A percentile compares a stretch with the other conserved stretches of the same genome.
Conservation (phyloP, 1,284 basidiomycete species). For the Boletus austroedulis region DNA sequence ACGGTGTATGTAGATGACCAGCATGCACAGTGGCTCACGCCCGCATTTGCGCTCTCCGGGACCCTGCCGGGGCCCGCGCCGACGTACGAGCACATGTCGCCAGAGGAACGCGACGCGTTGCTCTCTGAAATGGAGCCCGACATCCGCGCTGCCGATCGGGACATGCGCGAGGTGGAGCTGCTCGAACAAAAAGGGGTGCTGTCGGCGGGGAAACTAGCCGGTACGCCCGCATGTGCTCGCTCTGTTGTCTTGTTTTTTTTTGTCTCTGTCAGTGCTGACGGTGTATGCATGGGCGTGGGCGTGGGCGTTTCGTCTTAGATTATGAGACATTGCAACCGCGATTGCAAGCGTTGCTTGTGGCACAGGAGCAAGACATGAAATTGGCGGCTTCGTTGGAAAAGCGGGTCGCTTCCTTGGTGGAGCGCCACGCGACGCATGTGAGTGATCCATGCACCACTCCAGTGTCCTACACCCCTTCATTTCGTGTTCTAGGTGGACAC, state of each 20-base stretch:
- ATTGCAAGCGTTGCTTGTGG: constrained; percentile 52
- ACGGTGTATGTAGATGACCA: constrained; percentile 58
- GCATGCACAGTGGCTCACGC: constrained; percentile 67
- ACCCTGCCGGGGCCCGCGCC: constrained; percentile 46
- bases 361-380: constrained; percentile 56
- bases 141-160: constrained; percentile 73
- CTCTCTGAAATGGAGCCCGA: constrained; percentile 77
- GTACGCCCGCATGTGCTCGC: constrained; percentile 39
- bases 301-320: constrained; percentile 39
- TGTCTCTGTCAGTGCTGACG: not conserved
- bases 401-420: constrained; percentile 60
- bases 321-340: constrained; percentile 62
- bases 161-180: constrained; percentile 69
- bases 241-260: not conserved
- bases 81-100: constrained; percentile 60
- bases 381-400: constrained; percentile 57
- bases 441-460: constrained; percentile 14
- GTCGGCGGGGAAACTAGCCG: constrained; percentile 64
- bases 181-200: constrained; percentile 68
- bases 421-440: constrained; percentile 67
- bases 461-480: not conserved
- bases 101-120: constrained; percentile 65
- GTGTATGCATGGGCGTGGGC: not conserved
- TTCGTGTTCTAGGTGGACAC: constrained; percentile 57
- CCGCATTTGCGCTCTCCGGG: constrained; percentile 68